Evolutionary conservation across 352 stramenopile species (phyloP).

Genomic region (Blastocystis hominis): DNA sequence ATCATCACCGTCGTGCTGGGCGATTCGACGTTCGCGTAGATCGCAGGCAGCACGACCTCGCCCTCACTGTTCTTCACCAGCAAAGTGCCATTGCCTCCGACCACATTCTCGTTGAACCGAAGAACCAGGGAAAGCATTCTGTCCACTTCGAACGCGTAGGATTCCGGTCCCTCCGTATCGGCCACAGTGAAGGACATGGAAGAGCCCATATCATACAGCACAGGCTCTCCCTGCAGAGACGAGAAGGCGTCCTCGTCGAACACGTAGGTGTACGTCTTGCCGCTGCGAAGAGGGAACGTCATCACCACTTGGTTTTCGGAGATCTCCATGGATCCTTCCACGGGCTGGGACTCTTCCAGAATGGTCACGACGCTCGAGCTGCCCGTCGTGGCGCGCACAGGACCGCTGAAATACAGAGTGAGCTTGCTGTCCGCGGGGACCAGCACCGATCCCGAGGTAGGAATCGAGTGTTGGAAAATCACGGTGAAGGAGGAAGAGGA

Average conservation of each 20-base stretch:
- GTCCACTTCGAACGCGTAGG: not conserved
- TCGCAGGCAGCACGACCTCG: not conserved
- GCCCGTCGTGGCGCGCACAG: not conserved
- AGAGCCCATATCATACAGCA: conserved; percentile 15
- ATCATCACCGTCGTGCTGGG: not conserved
- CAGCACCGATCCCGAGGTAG: not conserved
- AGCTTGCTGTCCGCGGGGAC: not conserved
- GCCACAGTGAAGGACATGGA: conserved; percentile 24
- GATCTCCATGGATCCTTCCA: not conserved
- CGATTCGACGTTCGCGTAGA: not conserved
- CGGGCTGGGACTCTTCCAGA: not conserved
- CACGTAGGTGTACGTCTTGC: conserved; percentile 35
- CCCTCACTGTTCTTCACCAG: not conserved
- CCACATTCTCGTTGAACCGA: conserved; percentile 26
- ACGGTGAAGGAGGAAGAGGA: not conserved
- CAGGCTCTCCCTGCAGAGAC: not conserved
- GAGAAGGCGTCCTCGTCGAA: not conserved
- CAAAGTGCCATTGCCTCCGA: not conserved
- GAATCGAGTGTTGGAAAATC: not conserved
- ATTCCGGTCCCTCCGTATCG: conserved; percentile 32
- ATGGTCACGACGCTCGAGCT: not conserved
- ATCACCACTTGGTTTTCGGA: not conserved
- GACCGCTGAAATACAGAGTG: not conserved
- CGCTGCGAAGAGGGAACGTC: conserved; percentile 30
- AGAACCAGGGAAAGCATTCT: not conserved